Base-by-base conservation (phyloP, 2,329 filamentous ascomycete genomes). In the Neonectria neomacrospora region DNA sequence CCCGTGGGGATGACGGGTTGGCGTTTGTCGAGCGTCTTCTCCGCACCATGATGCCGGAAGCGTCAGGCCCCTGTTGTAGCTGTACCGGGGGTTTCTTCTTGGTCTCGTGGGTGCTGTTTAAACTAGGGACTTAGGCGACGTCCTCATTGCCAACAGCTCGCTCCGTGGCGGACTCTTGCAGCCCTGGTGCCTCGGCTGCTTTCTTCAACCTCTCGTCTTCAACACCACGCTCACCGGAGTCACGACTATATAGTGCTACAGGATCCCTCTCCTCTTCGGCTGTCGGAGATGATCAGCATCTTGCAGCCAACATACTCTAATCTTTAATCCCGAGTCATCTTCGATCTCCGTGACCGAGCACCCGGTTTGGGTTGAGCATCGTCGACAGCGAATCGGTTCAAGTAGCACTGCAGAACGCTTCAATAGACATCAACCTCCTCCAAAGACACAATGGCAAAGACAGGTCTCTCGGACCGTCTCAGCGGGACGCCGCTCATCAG, bases 401-500 rank as follows among this genome's bases (percentile, higher is more conserved):
- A 50, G 14, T 20, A 50, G 14, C 22, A 14, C 26, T 12, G 10
- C 26, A 6, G n/a, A 50, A 9, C 5, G 5, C 28, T 32, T 8
- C n/a, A 7, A 14, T 12, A 10, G 11, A 34, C 1, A 12, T 28
- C 7, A 9, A 7, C 3, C 8, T n/a, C 11, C 11, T 37, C 26
- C 4, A 3, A 41, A 45, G 23, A 3, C n/a, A 32, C 37, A 14
- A 66, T 66, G 64, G 55, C 62, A n/a, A 57, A 52, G n/a, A 30
- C 6, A 11, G 47, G 57, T 26, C 64, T 70, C 9, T 67, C 68
- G 2, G 55, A 45, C 18, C 54, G 59, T 30, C 64, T 74, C 32
- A 66, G 64, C 39, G 73, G 73, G n/a, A 58, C 62, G 32, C 58
- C 62, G 42, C 70, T 74, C 9, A 67, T 74, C 28, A 60, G 58